phyloP scores from a whole-genome alignment of 1,139 yeast genomes.

The Hansenula lynferdii region DNA sequence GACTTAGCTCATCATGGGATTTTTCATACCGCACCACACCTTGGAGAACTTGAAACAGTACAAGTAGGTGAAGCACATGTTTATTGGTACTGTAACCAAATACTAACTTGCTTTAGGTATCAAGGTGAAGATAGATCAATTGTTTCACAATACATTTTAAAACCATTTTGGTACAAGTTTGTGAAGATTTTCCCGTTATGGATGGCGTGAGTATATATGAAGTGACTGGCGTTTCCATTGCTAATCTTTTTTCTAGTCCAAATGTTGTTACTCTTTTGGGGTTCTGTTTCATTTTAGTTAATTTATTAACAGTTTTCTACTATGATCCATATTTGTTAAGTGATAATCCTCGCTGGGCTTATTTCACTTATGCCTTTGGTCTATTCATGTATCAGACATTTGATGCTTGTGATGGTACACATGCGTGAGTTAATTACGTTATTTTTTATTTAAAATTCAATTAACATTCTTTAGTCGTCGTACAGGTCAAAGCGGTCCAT shows the following conservation, averaged over 20 bases:
- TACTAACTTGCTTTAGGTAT: conserved; percentile 28
- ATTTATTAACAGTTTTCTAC: conserved; percentile 61
- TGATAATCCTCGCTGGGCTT: conserved; percentile 76
- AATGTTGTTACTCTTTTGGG: conserved; percentile 82
- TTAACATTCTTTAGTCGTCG: conserved; percentile 33
- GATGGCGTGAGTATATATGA: conserved; percentile 49
- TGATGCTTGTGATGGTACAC: conserved; percentile 95
- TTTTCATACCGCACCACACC: conserved; percentile 58
- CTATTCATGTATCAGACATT: conserved; percentile 90
- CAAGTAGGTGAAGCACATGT: conserved; percentile 35
- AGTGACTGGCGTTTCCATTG: neutral
- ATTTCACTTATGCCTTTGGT: conserved; percentile 75
- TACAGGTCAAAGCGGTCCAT: conserved; percentile 91
- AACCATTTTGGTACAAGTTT: conserved; percentile 67
- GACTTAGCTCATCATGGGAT: conserved; percentile 47
- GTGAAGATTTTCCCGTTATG: conserved; percentile 72
- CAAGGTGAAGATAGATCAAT: conserved; percentile 80
- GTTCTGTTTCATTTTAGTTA: conserved; percentile 59
- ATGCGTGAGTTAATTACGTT: conserved; percentile 52
- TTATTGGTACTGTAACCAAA: neutral
- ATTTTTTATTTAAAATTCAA: neutral
- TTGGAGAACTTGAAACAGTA: conserved; percentile 61
- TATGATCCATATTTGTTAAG: conserved; percentile 65
- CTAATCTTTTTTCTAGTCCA: conserved; percentile 32
- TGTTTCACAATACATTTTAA: conserved; percentile 67